A percentile compares a stretch with the other conserved stretches of the same genome.
Evolutionary conservation across 2,329 filamentous ascomycete species (phyloP).

Genomic region (Fusarium mexicanum): DNA sequence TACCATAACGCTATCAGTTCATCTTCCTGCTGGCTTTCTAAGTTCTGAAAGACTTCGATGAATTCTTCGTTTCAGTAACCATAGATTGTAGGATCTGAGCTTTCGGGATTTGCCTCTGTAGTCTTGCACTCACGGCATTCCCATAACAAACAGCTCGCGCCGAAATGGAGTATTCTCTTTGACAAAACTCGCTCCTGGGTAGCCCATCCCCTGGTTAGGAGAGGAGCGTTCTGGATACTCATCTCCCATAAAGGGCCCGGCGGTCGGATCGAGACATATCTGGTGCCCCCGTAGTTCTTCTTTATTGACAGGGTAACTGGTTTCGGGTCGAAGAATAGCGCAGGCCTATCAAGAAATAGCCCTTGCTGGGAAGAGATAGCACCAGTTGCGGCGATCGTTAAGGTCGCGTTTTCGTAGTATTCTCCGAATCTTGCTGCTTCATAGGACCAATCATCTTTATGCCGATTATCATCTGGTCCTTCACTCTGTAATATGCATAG

Average conservation of each 20-base stretch:
- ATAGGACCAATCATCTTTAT: neutral
- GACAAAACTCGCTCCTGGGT: neutral
- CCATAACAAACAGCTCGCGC: neutral
- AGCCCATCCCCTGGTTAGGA: neutral
- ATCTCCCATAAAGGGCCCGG: neutral
- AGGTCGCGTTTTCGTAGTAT: neutral
- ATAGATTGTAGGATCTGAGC: fast-evolving
- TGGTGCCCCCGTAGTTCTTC: too few relatives aligned
- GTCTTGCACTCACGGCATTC: neutral
- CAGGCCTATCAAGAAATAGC: neutral
- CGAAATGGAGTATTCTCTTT: neutral
- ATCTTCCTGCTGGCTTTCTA: fast-evolving
- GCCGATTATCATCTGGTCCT: neutral
- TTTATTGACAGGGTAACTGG: neutral
- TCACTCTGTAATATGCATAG: slow-evolving; percentile 3
- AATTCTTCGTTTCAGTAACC: neutral
- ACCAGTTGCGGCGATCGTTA: neutral
- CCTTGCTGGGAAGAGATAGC: neutral
- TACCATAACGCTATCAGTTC: neutral
- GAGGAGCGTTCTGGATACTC: neutral
- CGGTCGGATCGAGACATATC: too few relatives aligned
- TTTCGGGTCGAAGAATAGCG: neutral
- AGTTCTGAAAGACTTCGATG: neutral
- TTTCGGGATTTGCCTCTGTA: neutral
- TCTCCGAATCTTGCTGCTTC: slow-evolving; percentile 4